These are phyloP conservation scores for Claviceps paspali DNA, from an alignment of 2,329 filamentous ascomycete species.

Conservation along the genomic window DNA sequence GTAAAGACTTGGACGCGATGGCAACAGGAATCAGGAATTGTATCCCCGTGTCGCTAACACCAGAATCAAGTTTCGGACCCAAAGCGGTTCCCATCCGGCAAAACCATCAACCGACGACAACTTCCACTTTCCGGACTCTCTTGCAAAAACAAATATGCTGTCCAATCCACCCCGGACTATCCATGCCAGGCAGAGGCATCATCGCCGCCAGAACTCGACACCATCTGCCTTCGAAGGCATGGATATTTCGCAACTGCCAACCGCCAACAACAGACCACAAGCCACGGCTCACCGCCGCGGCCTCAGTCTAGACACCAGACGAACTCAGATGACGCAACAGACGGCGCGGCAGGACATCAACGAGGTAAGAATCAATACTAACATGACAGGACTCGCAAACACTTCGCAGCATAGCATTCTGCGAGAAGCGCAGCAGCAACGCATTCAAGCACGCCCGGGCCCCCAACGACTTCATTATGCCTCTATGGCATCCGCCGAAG, in stretches of 20 bases:
- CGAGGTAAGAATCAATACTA: constrained; percentile 38
- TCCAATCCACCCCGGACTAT: constrained; percentile 58
- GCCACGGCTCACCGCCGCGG: constrained; percentile 57
- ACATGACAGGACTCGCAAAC: constrained; percentile 39
- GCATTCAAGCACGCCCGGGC: constrained; percentile 62
- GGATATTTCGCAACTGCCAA: constrained; percentile 52
- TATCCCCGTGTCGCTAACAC: constrained; percentile 3
- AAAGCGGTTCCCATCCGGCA: constrained; percentile 35
- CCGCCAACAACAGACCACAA: constrained; percentile 25
- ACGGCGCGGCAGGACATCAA: constrained; percentile 18
- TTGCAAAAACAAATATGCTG: constrained; percentile 60
- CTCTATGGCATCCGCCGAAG: constrained; percentile 19
- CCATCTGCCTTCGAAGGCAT: constrained; percentile 62
- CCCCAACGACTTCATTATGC: constrained; percentile 14
- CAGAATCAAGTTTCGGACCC: constrained; percentile 26
- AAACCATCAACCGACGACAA: constrained; percentile 35
- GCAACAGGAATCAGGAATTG: neutral
- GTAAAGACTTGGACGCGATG: constrained; percentile 27
- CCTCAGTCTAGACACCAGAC: constrained; percentile 65
- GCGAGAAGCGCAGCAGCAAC: constrained; percentile 84
- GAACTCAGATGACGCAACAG: constrained; percentile 28
- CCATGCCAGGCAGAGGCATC: constrained; percentile 41
- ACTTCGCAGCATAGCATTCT: constrained; percentile 55
- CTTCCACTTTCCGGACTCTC: constrained; percentile 46
- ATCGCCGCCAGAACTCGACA: constrained; percentile 80